These are phyloP conservation scores for Dactylorhiza incarnata DNA, from an alignment of 106 monocot species.

Conservation along the genomic window DNA sequence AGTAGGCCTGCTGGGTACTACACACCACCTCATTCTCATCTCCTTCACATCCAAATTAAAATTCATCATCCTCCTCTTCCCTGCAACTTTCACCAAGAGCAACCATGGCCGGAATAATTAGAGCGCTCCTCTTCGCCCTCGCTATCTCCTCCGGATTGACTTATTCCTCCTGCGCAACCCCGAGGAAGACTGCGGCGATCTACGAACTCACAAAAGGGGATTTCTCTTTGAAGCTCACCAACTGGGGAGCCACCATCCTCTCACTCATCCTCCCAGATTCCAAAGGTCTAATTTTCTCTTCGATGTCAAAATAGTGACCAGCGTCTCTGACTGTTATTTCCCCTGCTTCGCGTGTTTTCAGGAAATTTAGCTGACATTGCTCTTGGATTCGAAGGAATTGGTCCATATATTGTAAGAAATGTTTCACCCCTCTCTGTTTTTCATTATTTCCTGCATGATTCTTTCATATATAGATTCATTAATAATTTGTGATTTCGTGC, in stretches of 20 bases:
- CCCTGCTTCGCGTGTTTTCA: constrained; percentile 14
- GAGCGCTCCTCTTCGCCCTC: constrained; percentile 15
- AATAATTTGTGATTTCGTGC: background rate
- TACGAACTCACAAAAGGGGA: constrained; percentile 67
- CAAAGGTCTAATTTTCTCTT: constrained; percentile 27
- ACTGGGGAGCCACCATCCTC: constrained; percentile 74
- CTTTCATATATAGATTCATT: background rate
- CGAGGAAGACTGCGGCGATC: constrained; percentile 31
- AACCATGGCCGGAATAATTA: too few species aligned
- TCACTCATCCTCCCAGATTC: constrained; percentile 75
- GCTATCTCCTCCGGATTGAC: constrained; percentile 6
- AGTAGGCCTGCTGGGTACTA: too few species aligned
- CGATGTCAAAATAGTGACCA: background rate
- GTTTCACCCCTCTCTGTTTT: background rate
- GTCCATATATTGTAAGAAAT: constrained; percentile 36
- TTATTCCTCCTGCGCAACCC: constrained; percentile 2
- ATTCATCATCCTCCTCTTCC: background rate
- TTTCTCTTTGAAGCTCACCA: constrained; percentile 79
- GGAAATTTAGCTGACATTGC: constrained; percentile 71
- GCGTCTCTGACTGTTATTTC: background rate
- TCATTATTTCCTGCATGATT: background rate
- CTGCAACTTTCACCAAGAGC: background rate
- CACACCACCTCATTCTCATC: too few species aligned
- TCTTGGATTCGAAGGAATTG: constrained; percentile 34
- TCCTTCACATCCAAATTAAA: too few species aligned